These are phyloP conservation scores for Ustilago xerochloae DNA, from an alignment of 1,284 basidiomycete species.

Conservation along the genomic window DNA sequence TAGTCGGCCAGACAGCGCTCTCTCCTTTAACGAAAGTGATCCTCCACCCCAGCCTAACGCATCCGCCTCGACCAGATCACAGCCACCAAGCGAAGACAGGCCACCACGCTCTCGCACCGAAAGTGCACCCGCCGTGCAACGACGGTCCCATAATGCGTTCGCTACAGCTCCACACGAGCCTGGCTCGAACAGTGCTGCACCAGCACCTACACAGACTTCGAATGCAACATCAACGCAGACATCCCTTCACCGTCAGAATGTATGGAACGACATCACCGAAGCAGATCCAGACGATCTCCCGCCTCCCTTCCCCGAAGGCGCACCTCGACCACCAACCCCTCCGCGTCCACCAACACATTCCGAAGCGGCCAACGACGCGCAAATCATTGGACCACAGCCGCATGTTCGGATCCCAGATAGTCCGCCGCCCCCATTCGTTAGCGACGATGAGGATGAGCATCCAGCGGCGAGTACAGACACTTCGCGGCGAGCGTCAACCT, in stretches of 20 bases:
- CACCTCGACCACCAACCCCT: constrained; percentile 40
- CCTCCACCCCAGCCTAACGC: background rate
- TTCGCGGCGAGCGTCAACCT: background rate
- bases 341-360: constrained; percentile 36
- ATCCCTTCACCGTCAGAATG: constrained; percentile 48
- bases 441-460: constrained; percentile 42
- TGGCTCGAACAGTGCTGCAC: background rate
- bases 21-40: constrained; percentile 15
- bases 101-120: constrained; percentile 29
- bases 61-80: background rate
- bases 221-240: constrained; percentile 7
- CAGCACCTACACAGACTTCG: background rate
- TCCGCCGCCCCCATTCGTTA: constrained; percentile 57
- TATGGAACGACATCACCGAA: constrained; percentile 53
- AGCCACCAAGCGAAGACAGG: background rate
- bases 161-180: background rate
- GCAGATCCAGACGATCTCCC: constrained; percentile 52
- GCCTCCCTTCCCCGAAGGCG: constrained; percentile 49
- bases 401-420: constrained; percentile 44
- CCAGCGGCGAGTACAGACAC: background rate
- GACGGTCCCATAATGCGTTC: constrained; percentile 25
- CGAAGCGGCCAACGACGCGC: constrained; percentile 22
- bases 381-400: constrained; percentile 41
- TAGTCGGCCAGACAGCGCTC: constrained; percentile 25
- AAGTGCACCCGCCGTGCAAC: constrained; percentile 28